Conservation (phyloP, 805 yeast species). For the Metschnikowia continentalis region DNA sequence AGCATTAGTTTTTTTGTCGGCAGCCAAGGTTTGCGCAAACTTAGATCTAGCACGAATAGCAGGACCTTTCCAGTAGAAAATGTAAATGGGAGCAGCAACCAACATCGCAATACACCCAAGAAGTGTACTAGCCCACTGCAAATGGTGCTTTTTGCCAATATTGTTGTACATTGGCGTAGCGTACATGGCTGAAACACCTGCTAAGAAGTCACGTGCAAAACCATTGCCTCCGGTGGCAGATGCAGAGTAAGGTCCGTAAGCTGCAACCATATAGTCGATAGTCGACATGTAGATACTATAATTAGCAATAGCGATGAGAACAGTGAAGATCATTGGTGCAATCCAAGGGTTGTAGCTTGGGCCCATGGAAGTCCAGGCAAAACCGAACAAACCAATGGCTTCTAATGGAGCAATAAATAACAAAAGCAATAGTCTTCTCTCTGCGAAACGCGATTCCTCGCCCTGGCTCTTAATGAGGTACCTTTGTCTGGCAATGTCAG, state of each 20-base stretch:
- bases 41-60: slow-evolving; percentile 28
- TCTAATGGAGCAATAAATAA: slow-evolving; percentile 36
- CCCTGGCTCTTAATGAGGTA: slow-evolving; percentile 20
- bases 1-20: slow-evolving; percentile 17
- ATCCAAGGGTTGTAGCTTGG: slow-evolving; percentile 38
- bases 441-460: slow-evolving; percentile 25
- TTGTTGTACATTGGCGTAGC: slow-evolving; percentile 36
- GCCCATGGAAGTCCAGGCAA: slow-evolving; percentile 41
- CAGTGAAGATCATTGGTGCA: slow-evolving; percentile 36
- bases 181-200: slow-evolving; percentile 37
- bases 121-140: slow-evolving; percentile 39
- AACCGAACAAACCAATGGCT: slow-evolving; percentile 37
- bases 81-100: slow-evolving; percentile 34
- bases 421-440: slow-evolving; percentile 28
- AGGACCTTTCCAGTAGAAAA: slow-evolving; percentile 41
- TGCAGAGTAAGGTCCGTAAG: slow-evolving; percentile 41
- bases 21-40: slow-evolving; percentile 37
- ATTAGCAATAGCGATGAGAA: slow-evolving; percentile 38
- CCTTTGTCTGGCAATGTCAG: slow-evolving; percentile 31
- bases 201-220: slow-evolving; percentile 38
- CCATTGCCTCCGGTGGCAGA: slow-evolving; percentile 44
- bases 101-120: slow-evolving; percentile 31
- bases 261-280: slow-evolving; percentile 40
- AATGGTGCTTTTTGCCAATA: slow-evolving; percentile 25
- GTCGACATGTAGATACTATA: slow-evolving; percentile 42